Conservation (phyloP, 2,329 filamentous ascomycete genomes). For the Monilinia fructicola region DNA sequence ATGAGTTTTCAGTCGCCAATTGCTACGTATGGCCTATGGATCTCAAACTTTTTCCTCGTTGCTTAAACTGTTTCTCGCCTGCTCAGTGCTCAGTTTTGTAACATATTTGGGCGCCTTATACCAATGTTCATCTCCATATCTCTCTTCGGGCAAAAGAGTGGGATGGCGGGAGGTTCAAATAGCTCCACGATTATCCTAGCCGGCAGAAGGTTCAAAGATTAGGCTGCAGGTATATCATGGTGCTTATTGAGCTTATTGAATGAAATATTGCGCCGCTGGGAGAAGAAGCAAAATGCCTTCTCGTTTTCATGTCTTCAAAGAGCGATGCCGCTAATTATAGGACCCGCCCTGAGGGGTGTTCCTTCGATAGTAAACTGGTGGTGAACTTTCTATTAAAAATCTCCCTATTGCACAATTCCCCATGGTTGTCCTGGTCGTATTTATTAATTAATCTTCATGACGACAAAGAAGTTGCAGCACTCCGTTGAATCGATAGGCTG, state of each 20-base stretch:
- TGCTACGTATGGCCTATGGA: constrained; percentile 8
- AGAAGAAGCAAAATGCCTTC: not conserved
- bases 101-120: constrained; percentile 14
- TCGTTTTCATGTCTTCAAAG: not conserved
- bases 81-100: constrained; percentile 13
- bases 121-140: constrained; percentile 3
- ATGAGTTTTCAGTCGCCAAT: not conserved
- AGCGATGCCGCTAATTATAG: not conserved
- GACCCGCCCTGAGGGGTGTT: not conserved
- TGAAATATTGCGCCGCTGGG: constrained; percentile 2
- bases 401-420: constrained; percentile 9
- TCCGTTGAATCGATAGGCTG: constrained; percentile 46
- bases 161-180: not conserved
- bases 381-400: constrained; percentile 17
- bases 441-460: constrained; percentile 26
- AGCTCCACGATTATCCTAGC: not conserved
- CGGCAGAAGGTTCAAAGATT: constrained; percentile 1
- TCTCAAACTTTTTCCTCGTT: constrained; percentile 22
- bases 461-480: constrained; percentile 40
- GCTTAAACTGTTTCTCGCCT: constrained; percentile 15
- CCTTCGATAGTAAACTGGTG: constrained; percentile 5
- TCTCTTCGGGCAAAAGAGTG: not conserved
- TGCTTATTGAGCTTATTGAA: constrained; percentile 12
- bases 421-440: constrained; percentile 18
- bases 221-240: not conserved